These are phyloP conservation scores for Colletotrichum orchidophilum DNA, from an alignment of 2,329 filamentous ascomycete species.

Conservation along the genomic window DNA sequence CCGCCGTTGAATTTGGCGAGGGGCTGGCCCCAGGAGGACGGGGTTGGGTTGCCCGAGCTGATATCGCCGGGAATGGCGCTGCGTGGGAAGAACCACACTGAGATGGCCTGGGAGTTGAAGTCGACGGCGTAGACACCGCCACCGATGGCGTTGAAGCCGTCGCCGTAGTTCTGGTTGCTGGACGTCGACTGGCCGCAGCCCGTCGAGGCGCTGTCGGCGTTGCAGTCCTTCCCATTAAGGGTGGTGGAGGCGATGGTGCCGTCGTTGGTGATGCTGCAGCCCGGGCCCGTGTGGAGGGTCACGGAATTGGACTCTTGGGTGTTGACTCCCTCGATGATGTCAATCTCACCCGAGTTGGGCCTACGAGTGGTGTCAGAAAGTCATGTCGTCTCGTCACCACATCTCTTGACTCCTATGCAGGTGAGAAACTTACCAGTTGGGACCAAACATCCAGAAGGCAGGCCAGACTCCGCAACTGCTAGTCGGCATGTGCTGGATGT, in stretches of 20 bases:
- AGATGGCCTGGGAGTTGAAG: constrained; percentile 78
- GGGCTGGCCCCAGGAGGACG: constrained; percentile 74
- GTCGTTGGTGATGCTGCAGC: constrained; percentile 65
- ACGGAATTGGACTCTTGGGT: constrained; percentile 65
- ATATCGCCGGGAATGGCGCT: constrained; percentile 72
- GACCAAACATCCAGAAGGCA: constrained; percentile 75
- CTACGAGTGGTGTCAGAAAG: neutral
- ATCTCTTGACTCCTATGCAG: neutral
- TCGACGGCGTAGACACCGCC: constrained; percentile 80
- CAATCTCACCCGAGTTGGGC: constrained; percentile 76
- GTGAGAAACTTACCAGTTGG: constrained; percentile 61
- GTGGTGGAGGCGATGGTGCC: constrained; percentile 57
- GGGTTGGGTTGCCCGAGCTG: constrained; percentile 66
- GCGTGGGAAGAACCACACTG: constrained; percentile 85
- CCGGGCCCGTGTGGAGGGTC: constrained; percentile 72
- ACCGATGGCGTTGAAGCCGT: constrained; percentile 74
- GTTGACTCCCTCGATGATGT: constrained; percentile 84
- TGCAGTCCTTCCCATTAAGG: constrained; percentile 65
- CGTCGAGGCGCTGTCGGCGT: constrained; percentile 57
- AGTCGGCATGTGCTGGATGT: constrained; percentile 80
- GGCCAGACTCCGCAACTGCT: constrained; percentile 80
- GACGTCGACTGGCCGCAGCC: constrained; percentile 69
- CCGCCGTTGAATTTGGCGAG: constrained; percentile 73
- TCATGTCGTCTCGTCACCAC: neutral
- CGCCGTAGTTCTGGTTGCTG: constrained; percentile 67